A percentile compares a stretch with the other conserved stretches of the same genome.
Evolutionary conservation across 257 asterid species (phyloP).

Genomic region (Solanum gracilifrons): DNA sequence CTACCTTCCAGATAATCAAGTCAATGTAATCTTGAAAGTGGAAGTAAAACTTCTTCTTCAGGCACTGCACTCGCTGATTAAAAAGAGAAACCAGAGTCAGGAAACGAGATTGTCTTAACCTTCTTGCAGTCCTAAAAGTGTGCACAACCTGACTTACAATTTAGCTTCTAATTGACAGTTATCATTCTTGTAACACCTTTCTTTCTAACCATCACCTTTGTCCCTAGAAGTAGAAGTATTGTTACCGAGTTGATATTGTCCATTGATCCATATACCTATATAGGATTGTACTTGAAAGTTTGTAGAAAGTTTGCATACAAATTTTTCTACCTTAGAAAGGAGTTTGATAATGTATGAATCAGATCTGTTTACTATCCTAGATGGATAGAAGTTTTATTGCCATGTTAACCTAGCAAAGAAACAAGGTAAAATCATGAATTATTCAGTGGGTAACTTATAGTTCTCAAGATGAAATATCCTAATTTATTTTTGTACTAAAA

Average conservation of each 20-base stretch:
- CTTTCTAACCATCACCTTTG: neutral
- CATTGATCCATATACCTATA: neutral
- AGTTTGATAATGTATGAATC: neutral
- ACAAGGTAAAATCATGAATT: neutral
- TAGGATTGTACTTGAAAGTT: neutral
- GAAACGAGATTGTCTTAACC: neutral
- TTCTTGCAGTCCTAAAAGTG: neutral
- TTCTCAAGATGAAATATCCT: neutral
- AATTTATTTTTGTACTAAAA: neutral
- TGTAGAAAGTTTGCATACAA: neutral
- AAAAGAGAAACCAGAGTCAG: slow-evolving; percentile 7
- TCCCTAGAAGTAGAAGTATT: neutral
- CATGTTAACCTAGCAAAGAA: neutral
- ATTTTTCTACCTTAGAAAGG: neutral
- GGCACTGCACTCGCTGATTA: slow-evolving; percentile 86
- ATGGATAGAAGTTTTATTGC: neutral
- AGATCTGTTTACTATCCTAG: neutral
- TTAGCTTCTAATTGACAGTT: neutral
- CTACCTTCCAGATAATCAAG: slow-evolving; percentile 91
- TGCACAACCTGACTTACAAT: neutral
- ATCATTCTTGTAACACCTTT: neutral
- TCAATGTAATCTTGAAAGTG: slow-evolving; percentile 95
- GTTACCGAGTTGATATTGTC: neutral
- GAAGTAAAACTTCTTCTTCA: slow-evolving; percentile 94
- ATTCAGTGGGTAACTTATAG: neutral